These are phyloP conservation scores for Larix kaempferi DNA, from an alignment of 75 land plant species.

Conservation along the genomic window DNA sequence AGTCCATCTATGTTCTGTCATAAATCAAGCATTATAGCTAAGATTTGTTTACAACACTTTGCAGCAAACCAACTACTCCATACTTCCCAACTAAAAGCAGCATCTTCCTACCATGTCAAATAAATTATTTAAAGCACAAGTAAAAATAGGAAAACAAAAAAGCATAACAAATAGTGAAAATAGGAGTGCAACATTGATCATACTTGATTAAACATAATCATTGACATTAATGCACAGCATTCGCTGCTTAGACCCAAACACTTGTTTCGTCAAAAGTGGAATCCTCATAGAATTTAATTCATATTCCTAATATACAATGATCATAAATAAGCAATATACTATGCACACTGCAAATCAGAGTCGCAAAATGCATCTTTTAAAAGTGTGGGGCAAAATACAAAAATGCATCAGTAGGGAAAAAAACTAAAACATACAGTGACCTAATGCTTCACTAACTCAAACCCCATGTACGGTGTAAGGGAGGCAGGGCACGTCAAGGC, in stretches of 20 bases:
- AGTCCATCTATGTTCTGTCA: slow-evolving; percentile 91
- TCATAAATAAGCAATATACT: not conserved
- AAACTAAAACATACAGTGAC: not conserved
- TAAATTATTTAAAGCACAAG: not conserved
- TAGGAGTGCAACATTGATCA: not conserved
- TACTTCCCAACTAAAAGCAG: slow-evolving; percentile 2
- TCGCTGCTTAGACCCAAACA: no score
- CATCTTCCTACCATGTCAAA: not conserved
- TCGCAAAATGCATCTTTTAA: not conserved
- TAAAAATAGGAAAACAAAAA: not conserved
- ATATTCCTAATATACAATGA: not conserved
- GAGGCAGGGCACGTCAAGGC: no score
- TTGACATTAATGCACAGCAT: not conserved
- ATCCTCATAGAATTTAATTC: not conserved
- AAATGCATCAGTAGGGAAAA: not conserved
- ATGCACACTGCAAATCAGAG: not conserved
- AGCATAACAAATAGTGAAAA: not conserved
- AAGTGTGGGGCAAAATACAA: not conserved
- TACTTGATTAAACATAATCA: not conserved
- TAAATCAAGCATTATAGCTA: slow-evolving; percentile 9
- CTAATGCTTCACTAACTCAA: no score
- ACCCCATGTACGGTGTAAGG: no score
- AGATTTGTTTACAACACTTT: slow-evolving; percentile 5
- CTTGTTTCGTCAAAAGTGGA: not conserved
- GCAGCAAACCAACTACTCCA: not conserved